phyloP scores from a whole-genome alignment of 2,329 filamentous ascomycete genomes.

The Sarocladium strictum region DNA sequence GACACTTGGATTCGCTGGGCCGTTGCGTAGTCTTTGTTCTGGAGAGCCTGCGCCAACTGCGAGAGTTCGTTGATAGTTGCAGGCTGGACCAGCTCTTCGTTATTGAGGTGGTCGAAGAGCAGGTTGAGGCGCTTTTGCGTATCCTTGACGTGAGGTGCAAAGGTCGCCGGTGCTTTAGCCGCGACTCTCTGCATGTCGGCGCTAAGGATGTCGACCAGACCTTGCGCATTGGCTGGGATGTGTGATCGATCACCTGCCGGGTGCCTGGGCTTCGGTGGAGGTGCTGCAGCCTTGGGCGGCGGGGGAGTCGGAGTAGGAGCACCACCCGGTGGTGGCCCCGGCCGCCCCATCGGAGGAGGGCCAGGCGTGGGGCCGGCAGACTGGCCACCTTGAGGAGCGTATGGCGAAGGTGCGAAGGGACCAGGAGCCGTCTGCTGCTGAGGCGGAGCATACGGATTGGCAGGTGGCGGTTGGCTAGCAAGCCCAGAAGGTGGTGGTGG shows the following conservation, averaged over 20 bases:
- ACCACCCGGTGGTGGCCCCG: conserved; percentile 22
- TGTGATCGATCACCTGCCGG: conserved; percentile 85
- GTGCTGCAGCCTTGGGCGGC: conserved; percentile 41
- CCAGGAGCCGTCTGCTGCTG: conserved; percentile 40
- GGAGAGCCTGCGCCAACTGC: conserved; percentile 59
- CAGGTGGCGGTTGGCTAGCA: conserved; percentile 39
- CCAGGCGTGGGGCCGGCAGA: conserved; percentile 24
- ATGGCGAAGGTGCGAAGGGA: conserved; percentile 58
- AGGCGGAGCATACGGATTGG: conserved; percentile 37
- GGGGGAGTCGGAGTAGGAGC: conserved; percentile 34
- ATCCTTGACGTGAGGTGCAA: conserved; percentile 84
- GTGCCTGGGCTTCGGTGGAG: conserved; percentile 56
- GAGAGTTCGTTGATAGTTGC: conserved; percentile 66
- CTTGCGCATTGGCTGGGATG: conserved; percentile 70
- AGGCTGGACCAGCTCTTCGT: conserved; percentile 79
- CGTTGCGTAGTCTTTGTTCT: conserved; percentile 61
- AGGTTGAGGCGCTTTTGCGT: conserved; percentile 89
- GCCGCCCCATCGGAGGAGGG: conserved; percentile 25
- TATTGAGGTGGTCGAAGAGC: conserved; percentile 96
- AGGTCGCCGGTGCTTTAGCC: conserved; percentile 75
- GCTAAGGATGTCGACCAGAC: conserved; percentile 73
- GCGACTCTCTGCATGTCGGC: conserved; percentile 87
- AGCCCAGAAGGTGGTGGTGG: conserved; percentile 32
- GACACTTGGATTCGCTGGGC: conserved; percentile 67
- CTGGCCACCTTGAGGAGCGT: conserved; percentile 26